phyloP scores from a whole-genome alignment of 2,329 filamentous ascomycete species.

The Beauveria pseudobassiana region DNA sequence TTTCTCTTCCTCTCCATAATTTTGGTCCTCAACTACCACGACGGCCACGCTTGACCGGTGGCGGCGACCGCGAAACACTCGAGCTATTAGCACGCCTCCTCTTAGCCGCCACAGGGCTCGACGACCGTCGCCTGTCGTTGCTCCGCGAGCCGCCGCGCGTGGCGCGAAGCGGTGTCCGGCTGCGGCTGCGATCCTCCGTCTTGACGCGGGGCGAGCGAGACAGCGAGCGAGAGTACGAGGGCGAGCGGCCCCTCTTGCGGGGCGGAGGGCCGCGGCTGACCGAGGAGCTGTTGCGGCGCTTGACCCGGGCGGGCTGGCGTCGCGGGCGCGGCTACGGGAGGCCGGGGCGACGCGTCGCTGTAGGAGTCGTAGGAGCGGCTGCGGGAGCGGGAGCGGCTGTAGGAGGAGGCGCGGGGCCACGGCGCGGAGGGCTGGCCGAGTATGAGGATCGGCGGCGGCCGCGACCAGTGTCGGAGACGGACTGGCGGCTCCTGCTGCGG shows the following conservation, averaged over 20 bases:
- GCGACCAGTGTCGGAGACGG: background rate
- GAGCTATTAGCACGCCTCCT: slow-evolving; percentile 18
- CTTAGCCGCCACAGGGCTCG: slow-evolving; percentile 20
- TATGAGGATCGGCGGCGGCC: background rate
- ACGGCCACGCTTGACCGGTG: slow-evolving; percentile 25
- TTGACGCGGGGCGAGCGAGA: background rate
- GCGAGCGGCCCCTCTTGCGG: background rate
- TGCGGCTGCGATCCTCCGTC: background rate
- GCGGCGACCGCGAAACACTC: slow-evolving; percentile 24
- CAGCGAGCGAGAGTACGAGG: slow-evolving; percentile 4
- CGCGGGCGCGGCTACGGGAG: background rate
- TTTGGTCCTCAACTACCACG: slow-evolving; percentile 19
- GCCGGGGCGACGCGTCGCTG: slow-evolving; percentile 2
- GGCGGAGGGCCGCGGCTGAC: background rate
- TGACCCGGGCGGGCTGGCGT: background rate
- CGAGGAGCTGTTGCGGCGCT: slow-evolving; percentile 6
- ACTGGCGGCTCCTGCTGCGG: slow-evolving; percentile 16
- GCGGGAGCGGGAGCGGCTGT: slow-evolving; percentile 10
- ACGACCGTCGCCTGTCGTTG: slow-evolving; percentile 7
- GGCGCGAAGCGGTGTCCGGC: background rate
- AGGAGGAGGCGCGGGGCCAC: background rate
- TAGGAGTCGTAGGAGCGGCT: slow-evolving; percentile 9
- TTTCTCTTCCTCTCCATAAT: background rate
- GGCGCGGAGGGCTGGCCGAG: slow-evolving; percentile 1
- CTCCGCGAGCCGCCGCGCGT: slow-evolving; percentile 2